Percentiles rank a stretch among this genome's conserved stretches.
These are phyloP conservation scores for Aquilaria yunnanensis DNA, from an alignment of 345 rosid genomes.

Conservation along the genomic window DNA sequence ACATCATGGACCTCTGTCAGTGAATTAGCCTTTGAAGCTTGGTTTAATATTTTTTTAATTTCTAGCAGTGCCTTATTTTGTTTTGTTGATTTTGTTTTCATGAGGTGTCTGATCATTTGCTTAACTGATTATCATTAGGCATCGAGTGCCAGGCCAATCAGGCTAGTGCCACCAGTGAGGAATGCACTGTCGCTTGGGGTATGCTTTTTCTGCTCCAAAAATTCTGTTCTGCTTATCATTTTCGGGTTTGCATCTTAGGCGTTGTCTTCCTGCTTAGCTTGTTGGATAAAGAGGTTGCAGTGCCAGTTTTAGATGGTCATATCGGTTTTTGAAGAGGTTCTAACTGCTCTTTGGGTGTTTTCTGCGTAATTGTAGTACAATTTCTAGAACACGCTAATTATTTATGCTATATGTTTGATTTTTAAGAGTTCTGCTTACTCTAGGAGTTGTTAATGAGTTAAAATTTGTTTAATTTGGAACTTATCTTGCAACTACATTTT, in stretches of 20 bases:
- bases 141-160: slow-evolving; percentile 96
- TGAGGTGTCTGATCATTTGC: slow-evolving; percentile 3
- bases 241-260: background rate
- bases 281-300: too few relatives aligned
- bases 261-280: background rate
- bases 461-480: too few relatives aligned
- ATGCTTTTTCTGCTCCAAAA: slow-evolving; percentile 7
- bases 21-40: slow-evolving; percentile 3
- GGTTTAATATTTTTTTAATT: background rate
- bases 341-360: too few relatives aligned
- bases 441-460: too few relatives aligned
- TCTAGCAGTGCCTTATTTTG: background rate
- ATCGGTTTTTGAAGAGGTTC: too few relatives aligned
- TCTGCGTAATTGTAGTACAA: too few relatives aligned
- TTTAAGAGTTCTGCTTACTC: too few relatives aligned
- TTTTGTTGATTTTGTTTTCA: too few relatives aligned
- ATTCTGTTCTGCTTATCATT: background rate
- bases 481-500: too few relatives aligned
- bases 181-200: slow-evolving; percentile 99
- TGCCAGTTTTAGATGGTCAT: too few relatives aligned
- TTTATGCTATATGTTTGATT: too few relatives aligned
- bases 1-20: slow-evolving; percentile 96
- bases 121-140: slow-evolving; percentile 35
- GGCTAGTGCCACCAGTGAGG: slow-evolving; percentile 91
- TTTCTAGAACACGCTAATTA: too few relatives aligned